phyloP scores from a whole-genome alignment of 2,329 filamentous ascomycete species.

The Aspergillus nomiae region DNA sequence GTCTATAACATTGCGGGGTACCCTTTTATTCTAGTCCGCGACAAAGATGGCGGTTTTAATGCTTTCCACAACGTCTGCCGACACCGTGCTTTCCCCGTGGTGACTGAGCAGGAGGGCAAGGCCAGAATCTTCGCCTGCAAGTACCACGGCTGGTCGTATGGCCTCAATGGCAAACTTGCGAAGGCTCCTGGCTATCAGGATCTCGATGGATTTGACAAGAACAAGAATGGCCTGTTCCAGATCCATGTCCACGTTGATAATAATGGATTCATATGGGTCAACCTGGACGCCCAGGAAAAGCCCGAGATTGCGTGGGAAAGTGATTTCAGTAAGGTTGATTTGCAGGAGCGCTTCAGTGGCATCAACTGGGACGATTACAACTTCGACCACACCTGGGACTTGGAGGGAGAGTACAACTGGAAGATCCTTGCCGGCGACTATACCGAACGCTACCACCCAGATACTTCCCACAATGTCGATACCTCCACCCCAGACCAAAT shows the following conservation, averaged over 20 bases:
- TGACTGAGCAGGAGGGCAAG: constrained; percentile 52
- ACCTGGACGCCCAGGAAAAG: constrained; percentile 51
- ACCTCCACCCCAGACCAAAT: constrained; percentile 53
- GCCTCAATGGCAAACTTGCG: constrained; percentile 57
- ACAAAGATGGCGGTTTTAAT: constrained; percentile 56
- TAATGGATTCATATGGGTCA: constrained; percentile 62
- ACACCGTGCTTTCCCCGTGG: constrained; percentile 61
- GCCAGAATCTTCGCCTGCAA: constrained; percentile 58
- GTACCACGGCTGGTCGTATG: constrained; percentile 64
- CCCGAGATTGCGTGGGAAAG: constrained; percentile 56
- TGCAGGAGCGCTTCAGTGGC: constrained; percentile 47
- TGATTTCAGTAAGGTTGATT: constrained; percentile 53
- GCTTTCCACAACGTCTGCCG: constrained; percentile 64
- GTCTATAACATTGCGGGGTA: constrained; percentile 59
- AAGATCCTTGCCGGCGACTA: constrained; percentile 65
- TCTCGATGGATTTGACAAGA: constrained; percentile 58
- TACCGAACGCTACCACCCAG: constrained; percentile 49
- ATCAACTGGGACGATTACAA: constrained; percentile 57
- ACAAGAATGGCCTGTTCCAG: constrained; percentile 55
- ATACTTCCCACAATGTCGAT: constrained; percentile 38
- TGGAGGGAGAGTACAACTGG: constrained; percentile 62
- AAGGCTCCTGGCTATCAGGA: constrained; percentile 61
- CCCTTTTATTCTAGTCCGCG: constrained; percentile 56
- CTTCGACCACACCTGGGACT: constrained; percentile 61
- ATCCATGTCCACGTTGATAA: constrained; percentile 57